Base-by-base conservation (phyloP, 805 yeast genomes). In the Metschnikowia reukaufii region DNA sequence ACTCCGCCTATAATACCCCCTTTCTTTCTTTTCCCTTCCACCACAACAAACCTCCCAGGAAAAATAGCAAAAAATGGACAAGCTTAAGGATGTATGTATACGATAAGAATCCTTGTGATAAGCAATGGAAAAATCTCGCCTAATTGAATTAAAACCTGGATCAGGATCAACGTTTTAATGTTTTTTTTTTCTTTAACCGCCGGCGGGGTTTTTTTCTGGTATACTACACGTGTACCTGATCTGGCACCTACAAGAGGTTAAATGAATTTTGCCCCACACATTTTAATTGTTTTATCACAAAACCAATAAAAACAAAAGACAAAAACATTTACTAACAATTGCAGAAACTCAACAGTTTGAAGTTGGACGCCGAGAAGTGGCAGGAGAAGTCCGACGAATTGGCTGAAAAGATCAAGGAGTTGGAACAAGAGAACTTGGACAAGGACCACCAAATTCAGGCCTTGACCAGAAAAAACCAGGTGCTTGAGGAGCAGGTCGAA, bases 361-460 rank as follows among this genome's bases (percentile, higher is more conserved):
- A 92, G 74, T 77, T 88, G 62, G 98, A 94, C 67, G 92, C 96
- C 58, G 99, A 94, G 76, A 77, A 85, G 61, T 95, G 99, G 89
- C 97, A 92, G 77, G 97, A 89, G 69, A 88, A 90, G 77, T 84
- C 94, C 51, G 99, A 94, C 64, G 96, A 88, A 62, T 80, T 87
- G 62, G 72, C 83, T 51, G 82, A 78, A 54, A 84, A 83, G 68
- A 82, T 87, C 74, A 94, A 91, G 79, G 85, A 78, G 65, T 78
- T 92, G 69, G 98, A 92, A 72, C 97, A 92, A 74, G 96, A 89
- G 64, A 79, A 81, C 65, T 76, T 88, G 58, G 92, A 88, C 58
- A 91, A 91, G 76, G 99, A 94, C 69, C 92, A 94, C 76, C 94
- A 88, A 69, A 89, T 94, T 69, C 90, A 89, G 66, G 79, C 97